Conservation (phyloP, 257 asterid species). For the Lantana camara region DNA sequence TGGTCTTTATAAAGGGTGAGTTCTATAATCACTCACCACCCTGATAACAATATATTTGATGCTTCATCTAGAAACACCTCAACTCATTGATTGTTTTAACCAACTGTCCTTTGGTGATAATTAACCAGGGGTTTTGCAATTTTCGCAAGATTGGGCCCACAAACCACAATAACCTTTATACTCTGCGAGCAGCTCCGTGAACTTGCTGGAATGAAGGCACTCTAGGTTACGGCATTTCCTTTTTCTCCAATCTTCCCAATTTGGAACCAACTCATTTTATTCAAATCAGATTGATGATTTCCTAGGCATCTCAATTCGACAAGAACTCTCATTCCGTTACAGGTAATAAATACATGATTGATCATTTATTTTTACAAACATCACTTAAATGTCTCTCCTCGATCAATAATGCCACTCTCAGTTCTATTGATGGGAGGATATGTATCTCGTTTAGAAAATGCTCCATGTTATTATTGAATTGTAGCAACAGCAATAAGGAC, state of each 20-base stretch:
- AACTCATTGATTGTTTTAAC: neutral
- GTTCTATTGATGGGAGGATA: constrained; percentile 18
- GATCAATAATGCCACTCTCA: constrained; percentile 27
- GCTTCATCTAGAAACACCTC: constrained; percentile 15
- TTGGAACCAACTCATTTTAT: neutral
- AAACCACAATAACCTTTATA: constrained; percentile 86
- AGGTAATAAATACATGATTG: constrained; percentile 4
- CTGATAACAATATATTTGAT: neutral
- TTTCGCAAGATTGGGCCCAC: constrained; percentile 93
- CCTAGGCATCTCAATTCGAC: neutral
- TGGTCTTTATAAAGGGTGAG: constrained; percentile 99
- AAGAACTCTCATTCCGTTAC: constrained; percentile 2
- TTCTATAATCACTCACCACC: neutral
- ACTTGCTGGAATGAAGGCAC: constrained; percentile 77
- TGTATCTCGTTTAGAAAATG: constrained; percentile 24
- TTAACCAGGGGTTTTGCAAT: constrained; percentile 73
- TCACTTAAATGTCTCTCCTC: constrained; percentile 29
- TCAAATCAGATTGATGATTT: neutral
- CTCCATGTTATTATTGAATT: constrained; percentile 18
- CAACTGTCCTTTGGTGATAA: constrained; percentile 1
- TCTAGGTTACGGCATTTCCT: constrained; percentile 33
- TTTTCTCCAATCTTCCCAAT: neutral
- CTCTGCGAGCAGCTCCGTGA: constrained; percentile 87
- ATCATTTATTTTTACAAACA: constrained; percentile 10
- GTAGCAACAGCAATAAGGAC: constrained; percentile 24